Base-by-base conservation (phyloP, 2,329 filamentous ascomycete species). In the Botrytis deweyae region DNA sequence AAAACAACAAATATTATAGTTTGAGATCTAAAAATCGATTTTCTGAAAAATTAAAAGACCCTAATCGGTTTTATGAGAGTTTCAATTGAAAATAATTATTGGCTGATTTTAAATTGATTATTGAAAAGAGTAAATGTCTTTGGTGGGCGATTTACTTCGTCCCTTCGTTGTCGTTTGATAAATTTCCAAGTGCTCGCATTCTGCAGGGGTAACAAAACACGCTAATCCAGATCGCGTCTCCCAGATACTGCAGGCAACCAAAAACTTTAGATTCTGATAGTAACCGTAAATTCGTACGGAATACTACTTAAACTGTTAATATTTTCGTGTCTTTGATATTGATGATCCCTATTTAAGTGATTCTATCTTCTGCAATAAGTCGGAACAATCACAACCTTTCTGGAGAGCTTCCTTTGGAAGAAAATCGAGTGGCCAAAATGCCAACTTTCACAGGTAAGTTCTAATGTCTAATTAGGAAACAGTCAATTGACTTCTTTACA, bases 391-490 rank as follows among this genome's bases (percentile, higher is more conserved):
- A 22, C 33, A 59, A 38, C 20, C 38, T 25, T 29, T 49, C 29
- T 42, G 58, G 59, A 33, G 38, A 72, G 59, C 52, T 44, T 58
- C 20, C 18, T 49, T 3, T 9, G n/a, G 49, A 36, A 46, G 38
- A 62, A 36, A 44, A 18, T 42, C 25, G 69, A 59, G 18, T 20
- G 38, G 38, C 72, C 76, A 78, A 75, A 49, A 80, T 80, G 79
- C 78, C 79, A 49, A 67, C 76, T n/a, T 72, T 74, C 38, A 73
- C 76, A 55, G 74, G 78, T 79, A 63, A 40, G 71, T 75, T 72
- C 44, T 49, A 33, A 12, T 46, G 14, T 36, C 12, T 25, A 7
- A 40, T 22, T 25, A 52, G 20, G 20, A 18, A n/a, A 33, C 10
- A 33, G 18, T 14, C 55, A 55, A 55, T 73, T 78, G 46, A 77